Conservation (phyloP, 208 protist genomes). For the Leishmania mexicana region DNA sequence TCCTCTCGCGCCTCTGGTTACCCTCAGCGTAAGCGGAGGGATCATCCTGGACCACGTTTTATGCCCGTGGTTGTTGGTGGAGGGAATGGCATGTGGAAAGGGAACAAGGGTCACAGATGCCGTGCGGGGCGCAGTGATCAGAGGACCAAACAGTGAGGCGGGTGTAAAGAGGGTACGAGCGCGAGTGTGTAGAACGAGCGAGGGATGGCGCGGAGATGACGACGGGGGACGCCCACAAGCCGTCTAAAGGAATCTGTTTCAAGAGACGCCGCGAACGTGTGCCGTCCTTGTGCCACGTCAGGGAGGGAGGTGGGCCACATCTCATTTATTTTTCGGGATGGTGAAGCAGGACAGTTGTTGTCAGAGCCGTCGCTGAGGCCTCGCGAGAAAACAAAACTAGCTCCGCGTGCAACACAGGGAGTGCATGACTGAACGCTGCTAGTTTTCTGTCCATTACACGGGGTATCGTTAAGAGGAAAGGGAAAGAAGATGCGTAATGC, state of each 20-base stretch:
- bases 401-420: not conserved
- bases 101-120: not conserved
- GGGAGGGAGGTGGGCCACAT: not conserved
- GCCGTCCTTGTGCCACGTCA: not conserved
- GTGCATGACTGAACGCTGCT: not conserved
- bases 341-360: not conserved
- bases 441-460: constrained; percentile 5
- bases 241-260: not conserved
- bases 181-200: not conserved
- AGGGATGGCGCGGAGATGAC: not conserved
- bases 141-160: not conserved
- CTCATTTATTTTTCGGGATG: not conserved
- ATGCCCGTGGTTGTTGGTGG: not conserved
- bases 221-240: not conserved
- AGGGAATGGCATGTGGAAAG: not conserved
- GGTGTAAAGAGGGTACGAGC: not conserved
- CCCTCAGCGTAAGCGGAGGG: not conserved
- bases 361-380: not conserved
- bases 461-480: too few relatives aligned
- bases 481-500: not conserved
- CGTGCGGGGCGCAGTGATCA: not conserved
- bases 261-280: not conserved
- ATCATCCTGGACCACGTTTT: not conserved
- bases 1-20: not conserved
- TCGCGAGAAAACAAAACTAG: not conserved